Conservation (phyloP, 306 rosid genomes). For the Vigna hirtella region DNA sequence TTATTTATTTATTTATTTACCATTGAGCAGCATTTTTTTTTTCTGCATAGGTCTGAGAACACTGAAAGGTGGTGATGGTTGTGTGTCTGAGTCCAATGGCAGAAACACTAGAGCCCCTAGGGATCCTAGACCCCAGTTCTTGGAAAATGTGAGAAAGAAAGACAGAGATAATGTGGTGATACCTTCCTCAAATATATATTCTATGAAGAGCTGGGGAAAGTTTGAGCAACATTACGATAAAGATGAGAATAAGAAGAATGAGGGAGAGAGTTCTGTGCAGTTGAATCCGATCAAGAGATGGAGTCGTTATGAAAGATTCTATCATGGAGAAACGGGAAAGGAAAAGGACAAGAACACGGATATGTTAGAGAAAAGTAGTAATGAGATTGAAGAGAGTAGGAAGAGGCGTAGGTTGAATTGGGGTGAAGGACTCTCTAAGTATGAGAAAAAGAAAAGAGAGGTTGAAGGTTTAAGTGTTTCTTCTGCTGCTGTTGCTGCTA, state of each 20-base stretch:
- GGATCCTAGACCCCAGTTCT: neutral
- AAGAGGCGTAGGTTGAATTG: slow-evolving; percentile 90
- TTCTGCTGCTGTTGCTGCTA: neutral
- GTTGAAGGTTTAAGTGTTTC: slow-evolving; percentile 56
- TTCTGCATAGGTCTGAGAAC: neutral
- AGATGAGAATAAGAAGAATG: neutral
- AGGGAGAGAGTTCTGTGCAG: too few species aligned
- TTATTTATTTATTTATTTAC: too few species aligned
- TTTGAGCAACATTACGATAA: neutral
- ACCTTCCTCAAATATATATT: neutral
- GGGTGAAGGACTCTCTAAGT: slow-evolving; percentile 98
- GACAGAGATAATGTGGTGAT: too few species aligned
- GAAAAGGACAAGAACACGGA: neutral
- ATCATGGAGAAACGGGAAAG: neutral
- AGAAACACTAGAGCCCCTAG: neutral
- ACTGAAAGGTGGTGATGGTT: neutral
- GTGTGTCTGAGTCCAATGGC: neutral
- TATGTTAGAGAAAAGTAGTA: too few species aligned
- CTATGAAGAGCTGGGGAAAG: neutral
- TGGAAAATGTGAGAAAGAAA: neutral
- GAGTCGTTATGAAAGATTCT: neutral
- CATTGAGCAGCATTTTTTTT: too few species aligned
- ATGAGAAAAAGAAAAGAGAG: slow-evolving; percentile 75
- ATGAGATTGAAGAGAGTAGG: slow-evolving; percentile 54
- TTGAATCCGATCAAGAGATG: neutral